Base-by-base conservation (phyloP, 129 eudicot species). In the Flaveria brownii region DNA sequence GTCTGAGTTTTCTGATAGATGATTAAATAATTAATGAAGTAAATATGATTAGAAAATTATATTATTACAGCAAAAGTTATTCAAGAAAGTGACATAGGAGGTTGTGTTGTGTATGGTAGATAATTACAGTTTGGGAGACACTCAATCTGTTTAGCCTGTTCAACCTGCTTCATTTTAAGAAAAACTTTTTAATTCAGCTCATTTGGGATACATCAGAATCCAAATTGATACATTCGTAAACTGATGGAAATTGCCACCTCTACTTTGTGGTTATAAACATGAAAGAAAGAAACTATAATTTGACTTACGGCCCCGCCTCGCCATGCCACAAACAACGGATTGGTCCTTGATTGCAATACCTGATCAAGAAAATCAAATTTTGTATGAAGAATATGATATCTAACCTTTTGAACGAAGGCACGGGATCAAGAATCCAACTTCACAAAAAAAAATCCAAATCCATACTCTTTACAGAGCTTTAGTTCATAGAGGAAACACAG, bases 291-390 rank as follows among this genome's bases (percentile, higher is more conserved):
- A 46, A 49, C 18, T 33, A 54, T 36, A 70, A 22, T 75, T 9
- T 10, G 20, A 90, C 98, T 88, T 87, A 94, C 98, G 15, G 88
- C 98, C 72, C 96, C 97, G 18, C 97, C 98, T 84, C 93, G 91
- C 98, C 98, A 94, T 63, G 98, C 67, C 68, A 87, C 96, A 82
- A 69, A 80, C 3, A 82, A 70, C 14, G 97, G 96, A 78, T 84
- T 81, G 52, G 93, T 86, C 80, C 98, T 91, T 67, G 97, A 81
- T 79, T 81, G 98, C 71, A 91, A 59, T 65, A 91, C 98, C 98
- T 94, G 77, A 39, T 63, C n/a, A 16, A 72, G 41, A 65, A 18
- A 65, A 4, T 14, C 45, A 15, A 26, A 43, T 2, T 25, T 51
- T 43, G 55, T 8, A 80, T 65, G 0, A 30, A 33, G 15, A 4